Evolutionary conservation across 2,329 filamentous ascomycete genomes (phyloP), one percentile per base, ranked within the genome.

Genomic region (Neodidymelliopsis sp.): DNA sequence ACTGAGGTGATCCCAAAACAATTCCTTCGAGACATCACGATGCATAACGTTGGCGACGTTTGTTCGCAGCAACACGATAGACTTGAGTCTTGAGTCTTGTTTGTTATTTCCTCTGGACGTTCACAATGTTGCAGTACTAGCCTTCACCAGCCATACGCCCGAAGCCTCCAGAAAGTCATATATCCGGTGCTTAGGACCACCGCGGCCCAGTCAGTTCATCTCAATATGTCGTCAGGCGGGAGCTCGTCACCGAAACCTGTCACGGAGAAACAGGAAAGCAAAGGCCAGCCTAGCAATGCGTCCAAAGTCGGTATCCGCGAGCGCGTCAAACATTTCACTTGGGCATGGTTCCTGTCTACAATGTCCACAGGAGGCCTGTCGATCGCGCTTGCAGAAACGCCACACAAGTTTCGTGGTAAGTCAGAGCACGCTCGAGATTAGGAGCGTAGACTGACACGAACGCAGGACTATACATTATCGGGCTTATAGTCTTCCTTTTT

Each of bases 401-500:
- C 76, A 1, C 74, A 76, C 44, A 60, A 57, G 28, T 82, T 70
- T 33, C 36, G 31, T 16, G 65, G 62, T 66, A 58, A 12, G 2
- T 1, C 18, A 31, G 15, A 19, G 5, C 8, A 35, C 23, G 8
- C 25, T 8, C 6, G 11, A 11, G 34, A 11, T 11, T 25, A 34
- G 6, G 4, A 15, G 12, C 24, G 13, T 23, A 29, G 15, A 25
- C 43, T 45, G n/a, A 49, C 24, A 18, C 15, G 7, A 10, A 77
- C 51, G 42, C 49, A 18, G 79, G 79, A 10, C 74, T 82, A 9
- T 65, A 75, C 51, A 75, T 71, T 7, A 78, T 82, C 47, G 80
- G 79, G 13, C 74, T 79, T 24, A 59, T 77, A 36, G 63, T 82
- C 45, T 82, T 77, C 61, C 58, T 82, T 19, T 63, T 81, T 50